phyloP scores from a whole-genome alignment of 2,329 filamentous ascomycete species.

The Exophiala viscosa region DNA sequence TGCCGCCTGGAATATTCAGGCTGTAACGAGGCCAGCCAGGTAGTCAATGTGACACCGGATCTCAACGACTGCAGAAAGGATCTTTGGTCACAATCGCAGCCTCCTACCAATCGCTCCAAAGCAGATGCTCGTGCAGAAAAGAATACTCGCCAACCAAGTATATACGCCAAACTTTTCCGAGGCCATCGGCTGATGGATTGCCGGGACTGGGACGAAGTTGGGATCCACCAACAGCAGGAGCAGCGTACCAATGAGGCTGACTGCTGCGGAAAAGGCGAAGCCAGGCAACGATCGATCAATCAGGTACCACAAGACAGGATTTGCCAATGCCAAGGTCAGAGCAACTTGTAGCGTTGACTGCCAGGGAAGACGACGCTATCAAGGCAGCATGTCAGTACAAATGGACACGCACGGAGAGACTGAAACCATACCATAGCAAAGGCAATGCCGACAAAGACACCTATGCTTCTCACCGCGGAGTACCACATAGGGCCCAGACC shows the following conservation, averaged over 20 bases:
- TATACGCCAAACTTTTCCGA: constrained; percentile 57
- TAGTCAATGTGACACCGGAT: background rate
- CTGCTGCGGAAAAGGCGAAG: constrained; percentile 70
- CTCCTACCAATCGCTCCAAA: constrained; percentile 92
- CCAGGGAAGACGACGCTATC: constrained; percentile 83
- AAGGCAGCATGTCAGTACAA: constrained; percentile 17
- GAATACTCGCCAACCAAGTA: constrained; percentile 86
- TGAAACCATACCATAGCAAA: constrained; percentile 71
- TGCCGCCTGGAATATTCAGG: no score
- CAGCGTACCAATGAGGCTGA: constrained; percentile 70
- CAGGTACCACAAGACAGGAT: constrained; percentile 92
- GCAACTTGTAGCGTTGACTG: constrained; percentile 91
- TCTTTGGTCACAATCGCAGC: constrained; percentile 41
- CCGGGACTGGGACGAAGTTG: constrained; percentile 69
- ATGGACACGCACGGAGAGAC: background rate
- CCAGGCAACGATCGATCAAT: constrained; percentile 86
- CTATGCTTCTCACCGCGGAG: constrained; percentile 63
- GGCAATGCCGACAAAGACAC: constrained; percentile 68
- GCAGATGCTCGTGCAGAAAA: constrained; percentile 92
- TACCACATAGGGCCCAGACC: constrained; percentile 68
- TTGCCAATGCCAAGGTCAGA: constrained; percentile 80
- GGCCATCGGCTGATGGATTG: constrained; percentile 37
- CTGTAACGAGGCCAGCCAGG: background rate
- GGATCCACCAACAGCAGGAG: constrained; percentile 72
- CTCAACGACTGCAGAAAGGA: background rate